Evolutionary conservation across 257 asterid genomes (phyloP), one percentile per base, ranked within the genome.

Genomic region (Lithospermum erythrorhizon): DNA sequence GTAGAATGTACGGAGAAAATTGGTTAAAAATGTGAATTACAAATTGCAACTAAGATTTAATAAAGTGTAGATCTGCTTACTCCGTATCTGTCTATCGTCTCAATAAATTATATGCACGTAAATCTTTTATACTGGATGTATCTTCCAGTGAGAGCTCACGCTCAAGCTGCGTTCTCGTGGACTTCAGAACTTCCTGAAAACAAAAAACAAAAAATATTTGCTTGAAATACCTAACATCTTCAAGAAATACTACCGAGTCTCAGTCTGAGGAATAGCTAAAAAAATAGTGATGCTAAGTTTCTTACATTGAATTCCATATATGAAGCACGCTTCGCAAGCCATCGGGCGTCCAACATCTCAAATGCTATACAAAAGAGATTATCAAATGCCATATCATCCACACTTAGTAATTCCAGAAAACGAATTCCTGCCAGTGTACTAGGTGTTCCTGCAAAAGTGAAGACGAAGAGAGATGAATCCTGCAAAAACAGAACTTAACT

Each of bases 301-400:
- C 58, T 70, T 72, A 91, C 98, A 27, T 91, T 91, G 59, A 91
- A 91, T 71, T 91, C 87, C 98, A 91, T 91, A 63, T 91, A 91
- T 9, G 98, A 91, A 55, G 98, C 98, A 9, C 83, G 95, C 62
- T 75, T 88, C 1, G 76, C 89, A 49, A 91, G 97, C 98, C 98
- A 91, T 67, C 86, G 97, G 0, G 83, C 90, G 19, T 91, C 98
- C 82, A 91, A 65, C 80, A 91, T 74, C 73, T 82, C 83, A 79
- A 91, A 91, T 63, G 98, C 94, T 22, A 91, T 58, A 30, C 98
- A 91, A 76, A 86, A 91, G 55, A 91, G 83, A 65, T 82, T 75
- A 77, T 91, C 97, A 24, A 88, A 91, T 1, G 95, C 97, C 97
- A 81, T 86, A 57, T 89, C 95, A 61, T 91, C 97, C 21, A 72